Conservation (phyloP, 371 early-diverging fungal genomes). For the Rhizomucor pusillus region DNA sequence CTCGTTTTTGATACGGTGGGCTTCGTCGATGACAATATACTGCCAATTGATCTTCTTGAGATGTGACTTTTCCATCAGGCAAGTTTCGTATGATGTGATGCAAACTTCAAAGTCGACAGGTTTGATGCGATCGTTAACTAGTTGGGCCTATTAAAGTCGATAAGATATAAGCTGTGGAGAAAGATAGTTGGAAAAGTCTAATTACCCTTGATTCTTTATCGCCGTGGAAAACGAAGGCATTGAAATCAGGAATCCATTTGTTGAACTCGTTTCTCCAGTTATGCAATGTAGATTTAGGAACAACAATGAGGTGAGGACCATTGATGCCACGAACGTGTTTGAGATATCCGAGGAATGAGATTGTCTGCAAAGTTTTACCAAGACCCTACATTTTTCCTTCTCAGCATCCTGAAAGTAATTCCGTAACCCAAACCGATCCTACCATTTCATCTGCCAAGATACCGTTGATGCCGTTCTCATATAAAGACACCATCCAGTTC, state of each 20-base stretch:
- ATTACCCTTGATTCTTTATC: slow-evolving; percentile 83
- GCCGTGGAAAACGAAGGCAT: slow-evolving; percentile 93
- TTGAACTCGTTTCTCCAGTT: slow-evolving; percentile 97
- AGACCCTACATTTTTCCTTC: slow-evolving; percentile 90
- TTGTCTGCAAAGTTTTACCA: slow-evolving; percentile 98
- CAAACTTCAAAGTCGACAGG: slow-evolving; percentile 88
- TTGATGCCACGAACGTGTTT: slow-evolving; percentile 73
- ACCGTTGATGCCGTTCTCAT: slow-evolving; percentile 98
- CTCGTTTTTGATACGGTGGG: slow-evolving; percentile 99
- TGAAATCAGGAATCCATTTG: slow-evolving; percentile 92
- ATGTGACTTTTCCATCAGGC: slow-evolving; percentile 83
- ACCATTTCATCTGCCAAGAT: slow-evolving; percentile 99
- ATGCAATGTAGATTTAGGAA: slow-evolving; percentile 96
- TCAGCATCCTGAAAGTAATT: slow-evolving; percentile 8
- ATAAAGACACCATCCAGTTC: slow-evolving; percentile 98
- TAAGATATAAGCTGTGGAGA: background rate
- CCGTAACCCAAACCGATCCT: too few species aligned
- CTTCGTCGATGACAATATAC: slow-evolving; percentile 98
- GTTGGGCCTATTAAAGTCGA: slow-evolving; percentile 37
- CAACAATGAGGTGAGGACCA: slow-evolving; percentile 95
- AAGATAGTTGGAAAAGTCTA: background rate
- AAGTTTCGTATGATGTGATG: slow-evolving; percentile 98
- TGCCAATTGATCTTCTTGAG: slow-evolving; percentile 91
- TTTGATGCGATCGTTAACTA: slow-evolving; percentile 54
- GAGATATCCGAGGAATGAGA: slow-evolving; percentile 94